A percentile compares a stretch with the other conserved stretches of the same genome.
These are phyloP conservation scores for Candida yuanshanica DNA, from an alignment of 805 yeast genomes.

Conservation along the genomic window DNA sequence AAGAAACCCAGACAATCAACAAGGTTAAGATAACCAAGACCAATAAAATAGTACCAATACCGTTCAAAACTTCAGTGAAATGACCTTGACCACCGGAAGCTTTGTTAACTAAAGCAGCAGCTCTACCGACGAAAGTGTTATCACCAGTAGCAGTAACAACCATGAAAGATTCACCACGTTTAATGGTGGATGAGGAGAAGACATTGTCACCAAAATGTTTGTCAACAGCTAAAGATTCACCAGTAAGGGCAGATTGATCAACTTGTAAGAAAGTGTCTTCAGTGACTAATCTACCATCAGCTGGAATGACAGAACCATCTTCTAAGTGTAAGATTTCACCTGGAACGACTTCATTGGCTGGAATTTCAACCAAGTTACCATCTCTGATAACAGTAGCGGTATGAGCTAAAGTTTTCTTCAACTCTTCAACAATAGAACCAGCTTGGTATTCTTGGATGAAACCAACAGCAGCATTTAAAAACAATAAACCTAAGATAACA, in stretches of 20 bases:
- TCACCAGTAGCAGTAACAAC: conserved; percentile 94
- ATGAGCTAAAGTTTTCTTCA: conserved; percentile 92
- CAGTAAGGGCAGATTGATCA: conserved; percentile 96
- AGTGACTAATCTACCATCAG: conserved; percentile 86
- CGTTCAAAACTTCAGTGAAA: conserved; percentile 95
- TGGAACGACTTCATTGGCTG: conserved; percentile 84
- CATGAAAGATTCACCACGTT: conserved; percentile 94
- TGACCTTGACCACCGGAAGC: conserved; percentile 93
- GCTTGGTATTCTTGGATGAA: conserved; percentile 97
- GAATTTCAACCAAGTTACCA: conserved; percentile 69
- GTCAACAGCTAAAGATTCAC: conserved; percentile 95
- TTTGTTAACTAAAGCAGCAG: conserved; percentile 93
- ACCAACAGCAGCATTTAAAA: conserved; percentile 90
- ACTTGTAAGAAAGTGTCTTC: conserved; percentile 84
- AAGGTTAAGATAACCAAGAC: conserved; percentile 85
- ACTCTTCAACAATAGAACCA: conserved; percentile 94
- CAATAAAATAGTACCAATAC: conserved; percentile 90
- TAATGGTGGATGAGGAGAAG: conserved; percentile 91
- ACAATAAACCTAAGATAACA: conserved; percentile 83
- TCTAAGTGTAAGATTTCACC: conserved; percentile 92
- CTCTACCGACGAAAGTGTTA: conserved; percentile 93
- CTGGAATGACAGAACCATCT: conserved; percentile 90
- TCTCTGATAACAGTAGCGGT: conserved; percentile 82
- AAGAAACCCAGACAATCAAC: conserved; percentile 85
- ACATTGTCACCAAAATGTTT: conserved; percentile 81